Percentiles rank a stretch among this genome's conserved stretches.
These are phyloP conservation scores for Trifolium dubium DNA, from an alignment of 306 rosid genomes.

Conservation along the genomic window DNA sequence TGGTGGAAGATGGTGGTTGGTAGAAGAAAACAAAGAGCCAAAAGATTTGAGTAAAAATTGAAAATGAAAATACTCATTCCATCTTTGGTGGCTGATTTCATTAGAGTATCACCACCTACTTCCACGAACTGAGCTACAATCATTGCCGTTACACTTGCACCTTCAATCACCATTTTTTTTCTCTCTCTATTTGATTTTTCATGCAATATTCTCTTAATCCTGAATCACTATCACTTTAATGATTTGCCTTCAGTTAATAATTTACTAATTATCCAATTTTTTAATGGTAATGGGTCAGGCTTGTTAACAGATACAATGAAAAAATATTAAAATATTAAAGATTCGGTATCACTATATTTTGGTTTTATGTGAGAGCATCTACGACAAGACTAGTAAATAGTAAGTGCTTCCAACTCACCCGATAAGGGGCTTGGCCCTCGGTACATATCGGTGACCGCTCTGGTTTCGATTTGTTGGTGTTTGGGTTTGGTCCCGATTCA, in stretches of 20 bases:
- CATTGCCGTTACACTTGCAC: slow-evolving; percentile 43
- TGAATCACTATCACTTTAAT: neutral
- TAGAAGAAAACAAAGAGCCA: slow-evolving; percentile 48
- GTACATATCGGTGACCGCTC: no score
- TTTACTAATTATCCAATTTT: no score
- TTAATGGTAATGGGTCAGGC: no score
- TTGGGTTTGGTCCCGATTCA: no score
- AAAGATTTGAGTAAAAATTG: slow-evolving; percentile 44
- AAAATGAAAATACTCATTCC: slow-evolving; percentile 54
- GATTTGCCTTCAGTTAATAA: neutral
- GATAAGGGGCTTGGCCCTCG: no score
- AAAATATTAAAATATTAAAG: no score
- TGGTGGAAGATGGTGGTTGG: slow-evolving; percentile 45
- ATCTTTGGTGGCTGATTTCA: slow-evolving; percentile 42
- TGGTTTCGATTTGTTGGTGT: no score
- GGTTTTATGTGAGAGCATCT: no score
- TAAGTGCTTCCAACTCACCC: no score
- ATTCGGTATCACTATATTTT: no score
- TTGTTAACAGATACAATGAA: no score
- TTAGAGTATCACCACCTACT: slow-evolving; percentile 42
- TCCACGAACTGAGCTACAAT: slow-evolving; percentile 42
- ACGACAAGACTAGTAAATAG: no score
- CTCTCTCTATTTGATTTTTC: neutral
- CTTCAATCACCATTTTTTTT: slow-evolving; percentile 37
- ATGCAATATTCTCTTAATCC: neutral